These are phyloP conservation scores for Astragalus glycyphyllos DNA, from an alignment of 306 rosid genomes.

Conservation along the genomic window DNA sequence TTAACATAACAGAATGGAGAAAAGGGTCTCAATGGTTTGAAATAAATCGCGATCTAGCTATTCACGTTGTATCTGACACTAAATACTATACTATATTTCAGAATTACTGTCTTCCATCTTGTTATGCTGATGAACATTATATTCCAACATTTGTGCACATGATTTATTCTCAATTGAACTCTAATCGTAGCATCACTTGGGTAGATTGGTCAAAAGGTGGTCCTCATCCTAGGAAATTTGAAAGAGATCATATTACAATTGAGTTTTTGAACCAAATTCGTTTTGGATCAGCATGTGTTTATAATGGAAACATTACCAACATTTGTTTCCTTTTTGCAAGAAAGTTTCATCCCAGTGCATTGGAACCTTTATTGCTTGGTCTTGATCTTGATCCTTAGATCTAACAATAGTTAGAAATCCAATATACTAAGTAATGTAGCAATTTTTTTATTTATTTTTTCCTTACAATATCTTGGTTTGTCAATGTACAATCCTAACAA, in stretches of 20 bases:
- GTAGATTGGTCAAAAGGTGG: slow-evolving; percentile 75
- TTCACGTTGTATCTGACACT: slow-evolving; percentile 52
- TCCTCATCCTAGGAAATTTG: slow-evolving; percentile 57
- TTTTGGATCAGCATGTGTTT: slow-evolving; percentile 51
- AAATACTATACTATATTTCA: slow-evolving; percentile 53
- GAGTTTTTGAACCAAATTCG: slow-evolving; percentile 58
- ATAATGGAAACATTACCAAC: slow-evolving; percentile 53
- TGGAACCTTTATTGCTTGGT: slow-evolving; percentile 58
- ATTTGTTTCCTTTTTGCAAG: slow-evolving; percentile 68
- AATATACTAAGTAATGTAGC: background rate
- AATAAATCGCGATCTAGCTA: slow-evolving; percentile 56
- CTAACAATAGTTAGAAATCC: background rate
- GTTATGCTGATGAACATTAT: slow-evolving; percentile 72
- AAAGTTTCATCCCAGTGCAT: slow-evolving; percentile 56
- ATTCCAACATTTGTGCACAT: slow-evolving; percentile 59
- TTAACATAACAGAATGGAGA: slow-evolving; percentile 63
- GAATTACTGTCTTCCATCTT: slow-evolving; percentile 47
- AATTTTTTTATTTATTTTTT: background rate
- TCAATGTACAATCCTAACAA: background rate
- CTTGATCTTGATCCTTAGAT: slow-evolving; percentile 51
- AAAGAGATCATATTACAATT: slow-evolving; percentile 42
- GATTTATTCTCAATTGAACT: slow-evolving; percentile 37
- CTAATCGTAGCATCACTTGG: slow-evolving; percentile 57
- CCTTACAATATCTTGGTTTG: background rate
- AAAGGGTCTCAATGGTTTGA: slow-evolving; percentile 82